phyloP scores from a whole-genome alignment of 441 rosid genomes.

The Rhodomyrtus psidioides region DNA sequence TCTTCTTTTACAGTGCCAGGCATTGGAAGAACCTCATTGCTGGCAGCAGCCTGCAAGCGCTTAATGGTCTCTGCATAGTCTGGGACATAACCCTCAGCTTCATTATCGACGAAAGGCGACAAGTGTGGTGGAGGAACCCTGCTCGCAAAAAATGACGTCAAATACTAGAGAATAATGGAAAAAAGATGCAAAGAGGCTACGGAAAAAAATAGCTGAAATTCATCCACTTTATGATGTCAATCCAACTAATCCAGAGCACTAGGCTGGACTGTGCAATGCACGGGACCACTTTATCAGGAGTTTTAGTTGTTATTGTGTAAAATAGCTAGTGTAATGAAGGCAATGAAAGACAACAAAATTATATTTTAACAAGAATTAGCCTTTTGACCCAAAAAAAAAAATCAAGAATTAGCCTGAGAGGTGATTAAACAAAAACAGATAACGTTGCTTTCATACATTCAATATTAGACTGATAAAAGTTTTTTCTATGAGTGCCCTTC shows the following conservation, averaged over 20 bases:
- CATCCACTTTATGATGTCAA: not conserved
- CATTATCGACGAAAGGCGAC: slow-evolving; percentile 84
- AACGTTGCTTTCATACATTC: not conserved
- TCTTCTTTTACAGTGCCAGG: slow-evolving; percentile 68
- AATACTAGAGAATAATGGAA: not conserved
- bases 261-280: not conserved
- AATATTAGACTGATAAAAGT: not conserved
- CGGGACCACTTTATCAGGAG: not conserved
- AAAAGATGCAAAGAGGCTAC: not conserved
- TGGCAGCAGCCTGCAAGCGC: slow-evolving; percentile 70
- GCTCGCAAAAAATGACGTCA: slow-evolving; percentile 4
- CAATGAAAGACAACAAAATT: not conserved
- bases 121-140: slow-evolving; percentile 87
- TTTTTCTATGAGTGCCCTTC: not conserved
- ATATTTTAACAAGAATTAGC: not conserved
- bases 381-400: too few relatives aligned
- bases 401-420: not conserved
- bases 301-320: not conserved
- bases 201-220: not conserved
- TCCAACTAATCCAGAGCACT: not conserved
- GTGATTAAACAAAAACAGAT: not conserved
- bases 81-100: slow-evolving; percentile 84
- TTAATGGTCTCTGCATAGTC: slow-evolving; percentile 80
- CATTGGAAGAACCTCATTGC: slow-evolving; percentile 72
- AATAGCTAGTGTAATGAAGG: not conserved